phyloP scores from a whole-genome alignment of 1,139 yeast genomes.

The Dujonia santamariae region DNA sequence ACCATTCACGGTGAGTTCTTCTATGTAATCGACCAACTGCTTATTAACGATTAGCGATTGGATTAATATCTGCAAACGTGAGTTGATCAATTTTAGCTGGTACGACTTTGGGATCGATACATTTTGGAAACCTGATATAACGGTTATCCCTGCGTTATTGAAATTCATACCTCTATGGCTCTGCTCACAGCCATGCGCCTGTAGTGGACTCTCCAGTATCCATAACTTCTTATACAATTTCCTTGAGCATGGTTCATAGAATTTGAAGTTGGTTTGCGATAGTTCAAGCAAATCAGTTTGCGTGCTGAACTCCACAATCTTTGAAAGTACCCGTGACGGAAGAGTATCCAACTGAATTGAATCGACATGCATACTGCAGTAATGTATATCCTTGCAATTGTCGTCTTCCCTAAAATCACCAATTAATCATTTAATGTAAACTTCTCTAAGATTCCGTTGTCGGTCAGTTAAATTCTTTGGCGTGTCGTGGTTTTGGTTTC shows the following conservation, averaged over 20 bases:
- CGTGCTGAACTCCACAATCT: slow-evolving; percentile 26
- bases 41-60: slow-evolving; percentile 28
- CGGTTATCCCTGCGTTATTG: slow-evolving; percentile 21
- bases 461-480: too few relatives aligned
- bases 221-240: slow-evolving; percentile 29
- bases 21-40: slow-evolving; percentile 19
- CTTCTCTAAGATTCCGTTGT: too few relatives aligned
- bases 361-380: too few relatives aligned
- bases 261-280: slow-evolving; percentile 34
- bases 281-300: slow-evolving; percentile 33
- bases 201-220: slow-evolving; percentile 23
- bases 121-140: slow-evolving; percentile 22
- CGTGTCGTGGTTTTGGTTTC: too few relatives aligned
- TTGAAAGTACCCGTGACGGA: slow-evolving; percentile 2
- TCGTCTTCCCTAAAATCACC: too few relatives aligned
- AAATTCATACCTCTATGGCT: slow-evolving; percentile 19
- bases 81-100: slow-evolving; percentile 24
- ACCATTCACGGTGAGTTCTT: slow-evolving; percentile 22
- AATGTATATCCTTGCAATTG: too few relatives aligned
- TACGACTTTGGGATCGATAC: slow-evolving; percentile 4
- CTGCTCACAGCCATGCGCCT: too few relatives aligned
- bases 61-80: slow-evolving; percentile 25
- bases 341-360: slow-evolving; percentile 2
- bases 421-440: too few relatives aligned
- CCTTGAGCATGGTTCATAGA: slow-evolving; percentile 32